Conservation (phyloP, 768 basidiomycete genomes). For the Boletus fagicola region DNA sequence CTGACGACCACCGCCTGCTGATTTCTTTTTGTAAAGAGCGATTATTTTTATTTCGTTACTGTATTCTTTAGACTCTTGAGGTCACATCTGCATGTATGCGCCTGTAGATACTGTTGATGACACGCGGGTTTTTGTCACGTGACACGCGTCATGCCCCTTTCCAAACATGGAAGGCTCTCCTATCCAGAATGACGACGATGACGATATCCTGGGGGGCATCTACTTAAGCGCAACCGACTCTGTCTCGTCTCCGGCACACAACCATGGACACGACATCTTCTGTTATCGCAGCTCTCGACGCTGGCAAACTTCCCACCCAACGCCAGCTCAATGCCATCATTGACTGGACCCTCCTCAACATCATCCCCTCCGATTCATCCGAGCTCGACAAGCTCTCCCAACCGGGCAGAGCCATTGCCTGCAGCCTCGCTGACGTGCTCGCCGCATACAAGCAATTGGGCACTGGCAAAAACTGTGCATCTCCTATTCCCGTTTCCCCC, state of each 20-base stretch:
- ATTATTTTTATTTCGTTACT: constrained; percentile 8
- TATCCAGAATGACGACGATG: constrained; percentile 19
- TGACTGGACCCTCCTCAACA: constrained; percentile 52
- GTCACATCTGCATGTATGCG: constrained; percentile 12
- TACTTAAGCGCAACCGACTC: neutral
- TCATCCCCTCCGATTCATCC: constrained; percentile 43
- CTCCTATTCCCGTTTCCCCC: neutral
- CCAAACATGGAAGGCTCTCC: constrained; percentile 12
- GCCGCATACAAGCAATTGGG: constrained; percentile 55
- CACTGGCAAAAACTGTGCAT: constrained; percentile 55
- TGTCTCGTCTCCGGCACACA: neutral
- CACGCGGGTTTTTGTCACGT: constrained; percentile 11
- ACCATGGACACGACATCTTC: constrained; percentile 66
- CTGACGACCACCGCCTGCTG: neutral
- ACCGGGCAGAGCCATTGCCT: constrained; percentile 52
- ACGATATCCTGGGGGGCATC: neutral
- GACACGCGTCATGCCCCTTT: constrained; percentile 11
- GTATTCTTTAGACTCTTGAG: constrained; percentile 7
- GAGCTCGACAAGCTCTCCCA: constrained; percentile 45
- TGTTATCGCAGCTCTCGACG: constrained; percentile 63
- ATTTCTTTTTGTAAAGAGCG: constrained; percentile 2
- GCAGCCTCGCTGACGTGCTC: constrained; percentile 51
- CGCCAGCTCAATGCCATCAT: constrained; percentile 52
- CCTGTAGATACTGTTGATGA: neutral
- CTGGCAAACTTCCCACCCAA: constrained; percentile 68